A percentile compares a stretch with the other conserved stretches of the same genome.
These are phyloP conservation scores for Leishmania tarentolae DNA, from an alignment of 208 protist species.

Conservation along the genomic window DNA sequence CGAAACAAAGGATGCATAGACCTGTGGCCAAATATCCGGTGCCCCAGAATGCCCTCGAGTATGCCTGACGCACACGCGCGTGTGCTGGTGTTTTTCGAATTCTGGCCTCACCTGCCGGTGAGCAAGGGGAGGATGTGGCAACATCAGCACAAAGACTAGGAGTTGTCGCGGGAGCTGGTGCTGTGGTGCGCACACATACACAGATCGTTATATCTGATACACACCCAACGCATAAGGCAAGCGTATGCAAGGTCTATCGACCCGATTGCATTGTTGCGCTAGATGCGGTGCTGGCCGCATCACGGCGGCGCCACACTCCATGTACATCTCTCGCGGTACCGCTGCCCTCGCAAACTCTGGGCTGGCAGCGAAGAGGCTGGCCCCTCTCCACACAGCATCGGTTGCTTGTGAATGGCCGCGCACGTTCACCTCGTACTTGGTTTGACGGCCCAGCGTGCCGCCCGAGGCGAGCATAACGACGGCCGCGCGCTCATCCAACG, in stretches of 20 bases:
- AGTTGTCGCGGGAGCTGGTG: not conserved
- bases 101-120: not conserved
- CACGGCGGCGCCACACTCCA: constrained; percentile 97
- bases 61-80: not conserved
- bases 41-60: not conserved
- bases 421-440: constrained; percentile 95
- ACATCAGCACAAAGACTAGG: not conserved
- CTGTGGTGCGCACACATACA: not conserved
- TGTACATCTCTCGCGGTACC: constrained; percentile 96
- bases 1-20: not conserved
- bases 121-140: not conserved
- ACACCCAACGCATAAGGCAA: not conserved
- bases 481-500: constrained; percentile 32
- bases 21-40: not conserved
- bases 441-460: constrained; percentile 19
- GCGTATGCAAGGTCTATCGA: not conserved
- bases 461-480: constrained; percentile 26
- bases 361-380: constrained; percentile 92
- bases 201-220: not conserved
- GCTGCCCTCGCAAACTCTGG: constrained; percentile 91
- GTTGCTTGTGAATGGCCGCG: constrained; percentile 85
- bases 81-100: too few relatives aligned
- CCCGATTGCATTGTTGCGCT: not conserved
- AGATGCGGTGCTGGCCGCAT: constrained; percentile 17
- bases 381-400: constrained; percentile 97